Conservation (phyloP, 441 rosid species). For the Mallotus repandus region DNA sequence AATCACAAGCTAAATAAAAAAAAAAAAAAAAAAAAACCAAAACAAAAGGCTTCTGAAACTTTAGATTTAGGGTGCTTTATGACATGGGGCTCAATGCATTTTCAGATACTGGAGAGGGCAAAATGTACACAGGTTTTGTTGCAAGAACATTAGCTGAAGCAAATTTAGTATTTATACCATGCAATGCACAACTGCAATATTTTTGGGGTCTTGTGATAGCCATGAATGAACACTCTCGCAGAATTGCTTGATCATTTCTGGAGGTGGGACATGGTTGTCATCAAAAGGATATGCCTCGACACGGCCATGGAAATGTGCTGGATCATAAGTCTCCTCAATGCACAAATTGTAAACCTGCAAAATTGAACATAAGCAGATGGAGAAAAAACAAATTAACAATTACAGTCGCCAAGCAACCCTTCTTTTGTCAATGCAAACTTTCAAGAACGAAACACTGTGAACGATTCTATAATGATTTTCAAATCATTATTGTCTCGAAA, state of each 20-base stretch:
- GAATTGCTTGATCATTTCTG: constrained; percentile 65
- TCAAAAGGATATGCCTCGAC: constrained; percentile 82
- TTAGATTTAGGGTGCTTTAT: too few species aligned
- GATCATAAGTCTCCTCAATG: constrained; percentile 73
- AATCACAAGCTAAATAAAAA: background rate
- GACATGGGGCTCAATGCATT: background rate
- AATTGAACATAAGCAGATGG: background rate
- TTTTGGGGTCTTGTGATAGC: constrained; percentile 64
- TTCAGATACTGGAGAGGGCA: background rate
- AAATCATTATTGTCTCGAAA: too few species aligned
- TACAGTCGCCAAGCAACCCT: background rate
- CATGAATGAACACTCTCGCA: constrained; percentile 81
- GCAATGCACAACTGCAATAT: constrained; percentile 83
- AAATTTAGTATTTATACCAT: constrained; percentile 49
- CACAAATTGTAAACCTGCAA: constrained; percentile 75
- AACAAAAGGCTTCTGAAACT: too few species aligned
- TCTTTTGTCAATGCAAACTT: background rate
- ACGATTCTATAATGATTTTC: too few species aligned
- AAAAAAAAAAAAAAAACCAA: too few species aligned
- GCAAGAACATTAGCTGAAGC: background rate
- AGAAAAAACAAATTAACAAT: background rate
- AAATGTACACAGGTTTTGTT: too few species aligned
- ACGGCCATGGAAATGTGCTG: constrained; percentile 69
- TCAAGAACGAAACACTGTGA: background rate
- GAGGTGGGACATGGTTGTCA: constrained; percentile 90